phyloP scores from a whole-genome alignment of 345 rosid species.

The Ceriops decandra region DNA sequence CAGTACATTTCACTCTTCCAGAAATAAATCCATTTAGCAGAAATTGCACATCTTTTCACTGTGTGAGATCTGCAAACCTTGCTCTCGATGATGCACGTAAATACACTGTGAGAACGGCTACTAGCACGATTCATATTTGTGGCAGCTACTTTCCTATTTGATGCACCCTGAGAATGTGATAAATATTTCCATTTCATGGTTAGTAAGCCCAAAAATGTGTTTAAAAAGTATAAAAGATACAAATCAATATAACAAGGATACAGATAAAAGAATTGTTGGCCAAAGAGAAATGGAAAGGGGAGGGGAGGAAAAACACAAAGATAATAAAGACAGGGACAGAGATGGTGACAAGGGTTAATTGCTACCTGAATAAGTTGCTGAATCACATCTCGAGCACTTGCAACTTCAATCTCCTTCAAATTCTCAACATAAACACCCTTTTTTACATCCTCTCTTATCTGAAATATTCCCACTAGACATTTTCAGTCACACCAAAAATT shows the following conservation, averaged over 20 bases:
- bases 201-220: background rate
- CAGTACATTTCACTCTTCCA: background rate
- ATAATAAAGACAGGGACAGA: too few relatives aligned
- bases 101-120: slow-evolving; percentile 98
- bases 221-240: background rate
- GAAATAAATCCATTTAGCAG: background rate
- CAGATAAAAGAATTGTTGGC: background rate
- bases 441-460: slow-evolving; percentile 93
- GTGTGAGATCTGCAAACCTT: slow-evolving; percentile 42
- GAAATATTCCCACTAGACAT: slow-evolving; percentile 9
- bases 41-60: too few relatives aligned
- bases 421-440: slow-evolving; percentile 94
- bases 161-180: slow-evolving; percentile 66
- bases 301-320: too few relatives aligned
- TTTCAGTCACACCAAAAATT: background rate
- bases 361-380: slow-evolving; percentile 82
- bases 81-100: slow-evolving; percentile 92
- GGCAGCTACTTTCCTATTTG: slow-evolving; percentile 96
- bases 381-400: slow-evolving; percentile 82
- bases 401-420: slow-evolving; percentile 86
- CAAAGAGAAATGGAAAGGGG: too few relatives aligned
- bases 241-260: background rate
- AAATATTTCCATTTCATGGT: background rate
- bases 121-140: slow-evolving; percentile 98
- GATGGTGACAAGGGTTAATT: too few relatives aligned